Evolutionary conservation across 1,284 basidiomycete species (phyloP), one percentile per base, ranked within the genome.

Genomic region (Rhodotorula mucilaginosa): DNA sequence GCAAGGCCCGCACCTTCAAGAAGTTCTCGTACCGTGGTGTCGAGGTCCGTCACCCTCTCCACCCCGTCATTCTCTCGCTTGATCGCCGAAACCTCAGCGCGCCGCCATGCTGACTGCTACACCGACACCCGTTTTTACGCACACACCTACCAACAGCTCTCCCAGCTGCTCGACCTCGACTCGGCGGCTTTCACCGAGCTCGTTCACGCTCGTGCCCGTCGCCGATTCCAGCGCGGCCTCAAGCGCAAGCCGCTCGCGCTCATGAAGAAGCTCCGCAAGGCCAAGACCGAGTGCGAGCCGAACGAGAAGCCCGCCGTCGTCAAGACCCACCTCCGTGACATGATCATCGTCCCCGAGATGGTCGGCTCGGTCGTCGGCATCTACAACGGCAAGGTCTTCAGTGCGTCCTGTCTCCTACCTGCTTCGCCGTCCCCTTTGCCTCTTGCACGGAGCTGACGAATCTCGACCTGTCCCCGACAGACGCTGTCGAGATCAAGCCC

Each of bases 321-420:
- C 82, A 99, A 98, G 88, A 99, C 97, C 69, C 97, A 99, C 85
- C 87, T 99, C 79, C 93, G 96, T 82, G 90, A 99, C 86, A 99
- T 99, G 96, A 95, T 98, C 83, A 90, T 99, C 83, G 96, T 99
- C 75, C 97, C 96, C 69, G 96, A 99, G 87, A 99, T 99, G 97
- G 97, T 99, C 83, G 96, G 96, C 77, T 91, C 89, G 78, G 91
- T 96, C 76, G 88, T 96, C 78, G 94, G 93, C 79, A 94, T 97
- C 82, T 99, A 99, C 90, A 96, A 95, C 82, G 94, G 94, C 80
- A 95, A 95, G 88, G 90, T 92, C 79, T 78, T 78, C 76, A 77
- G 74, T 72, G 60, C 62, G 70, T 39, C 10, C 10, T 39, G 10
- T 68, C 34, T 15, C 13, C 61, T 34, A 10, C 60, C 4, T 16